Conservation (phyloP, 2,329 filamentous ascomycete genomes). For the Zasmidium angulare region DNA sequence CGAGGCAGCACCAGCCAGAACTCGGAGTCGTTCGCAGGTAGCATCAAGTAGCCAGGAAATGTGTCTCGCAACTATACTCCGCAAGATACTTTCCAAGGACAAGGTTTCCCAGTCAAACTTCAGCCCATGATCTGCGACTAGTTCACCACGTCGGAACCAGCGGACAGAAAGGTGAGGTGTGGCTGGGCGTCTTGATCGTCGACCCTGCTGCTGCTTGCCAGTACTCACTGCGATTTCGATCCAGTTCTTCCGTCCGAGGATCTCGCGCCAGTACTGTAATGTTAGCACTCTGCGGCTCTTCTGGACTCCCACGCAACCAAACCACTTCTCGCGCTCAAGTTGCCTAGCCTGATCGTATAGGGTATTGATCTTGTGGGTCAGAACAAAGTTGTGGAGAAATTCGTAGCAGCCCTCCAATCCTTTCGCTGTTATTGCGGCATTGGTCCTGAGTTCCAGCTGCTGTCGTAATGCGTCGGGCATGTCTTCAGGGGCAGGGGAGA, state of each 20-base stretch:
- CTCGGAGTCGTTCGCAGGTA: slow-evolving; percentile 61
- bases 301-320: slow-evolving; percentile 74
- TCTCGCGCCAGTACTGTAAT: slow-evolving; percentile 85
- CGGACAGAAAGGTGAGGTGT: slow-evolving; percentile 56
- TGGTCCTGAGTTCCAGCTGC: slow-evolving; percentile 69
- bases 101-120: slow-evolving; percentile 65
- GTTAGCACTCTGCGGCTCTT: slow-evolving; percentile 77
- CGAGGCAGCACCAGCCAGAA: slow-evolving; percentile 33
- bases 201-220: slow-evolving; percentile 43
- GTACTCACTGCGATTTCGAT: slow-evolving; percentile 80
- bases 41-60: slow-evolving; percentile 68
- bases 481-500: slow-evolving; percentile 65
- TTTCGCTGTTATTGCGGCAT: slow-evolving; percentile 66
- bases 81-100: slow-evolving; percentile 72
- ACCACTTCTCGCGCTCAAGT: slow-evolving; percentile 71
- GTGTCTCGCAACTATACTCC: slow-evolving; percentile 72
- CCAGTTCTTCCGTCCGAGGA: slow-evolving; percentile 78
- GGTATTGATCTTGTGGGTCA: slow-evolving; percentile 88
- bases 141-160: slow-evolving; percentile 83
- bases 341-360: slow-evolving; percentile 74
- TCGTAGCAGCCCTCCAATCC: slow-evolving; percentile 80
- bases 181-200: slow-evolving; percentile 32
- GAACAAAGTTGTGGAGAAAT: slow-evolving; percentile 79
- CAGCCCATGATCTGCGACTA: slow-evolving; percentile 66
- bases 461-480: slow-evolving; percentile 61